A percentile compares a stretch with the other conserved stretches of the same genome.
phyloP scores from a whole-genome alignment of 106 monocot genomes.

The Cymbidium sinense region DNA sequence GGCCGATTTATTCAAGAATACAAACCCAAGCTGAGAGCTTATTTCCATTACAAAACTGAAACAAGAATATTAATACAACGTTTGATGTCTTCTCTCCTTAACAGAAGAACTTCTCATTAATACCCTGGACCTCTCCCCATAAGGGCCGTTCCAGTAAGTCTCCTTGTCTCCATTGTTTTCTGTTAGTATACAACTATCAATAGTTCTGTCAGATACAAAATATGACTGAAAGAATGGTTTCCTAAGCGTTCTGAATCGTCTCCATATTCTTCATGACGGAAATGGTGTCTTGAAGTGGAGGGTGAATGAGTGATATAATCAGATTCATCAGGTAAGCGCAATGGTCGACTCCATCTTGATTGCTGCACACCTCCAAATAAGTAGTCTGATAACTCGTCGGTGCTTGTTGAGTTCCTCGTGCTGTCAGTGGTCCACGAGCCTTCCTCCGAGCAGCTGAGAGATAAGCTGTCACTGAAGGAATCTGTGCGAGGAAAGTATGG shows the following conservation, averaged over 20 bases:
- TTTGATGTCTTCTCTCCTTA: constrained; percentile 14
- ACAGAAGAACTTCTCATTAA: constrained; percentile 9
- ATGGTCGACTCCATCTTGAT: constrained; percentile 12
- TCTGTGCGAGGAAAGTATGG: constrained; percentile 10
- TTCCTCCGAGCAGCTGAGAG: constrained; percentile 48
- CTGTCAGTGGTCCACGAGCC: constrained; percentile 52
- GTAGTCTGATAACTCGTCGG: constrained; percentile 34
- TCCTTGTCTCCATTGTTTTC: constrained; percentile 20
- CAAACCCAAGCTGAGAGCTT: constrained; percentile 1
- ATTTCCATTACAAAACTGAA: constrained; percentile 8
- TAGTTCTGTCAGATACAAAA: constrained; percentile 44
- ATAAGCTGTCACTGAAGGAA: constrained; percentile 41
- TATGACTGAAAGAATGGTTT: constrained; percentile 12
- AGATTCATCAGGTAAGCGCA: constrained; percentile 7
- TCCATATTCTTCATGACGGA: neutral
- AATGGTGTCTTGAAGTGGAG: neutral
- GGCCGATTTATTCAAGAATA: neutral
- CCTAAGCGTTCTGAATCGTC: neutral
- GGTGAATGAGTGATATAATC: constrained; percentile 17
- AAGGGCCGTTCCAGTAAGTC: constrained; percentile 3
- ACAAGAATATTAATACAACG: constrained; percentile 5
- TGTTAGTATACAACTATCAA: constrained; percentile 23
- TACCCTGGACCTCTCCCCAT: neutral
- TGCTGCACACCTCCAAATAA: constrained; percentile 19
- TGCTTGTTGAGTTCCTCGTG: constrained; percentile 50